Conservation (phyloP, 176 grass and related monocot species). For the Pharus latifolius region DNA sequence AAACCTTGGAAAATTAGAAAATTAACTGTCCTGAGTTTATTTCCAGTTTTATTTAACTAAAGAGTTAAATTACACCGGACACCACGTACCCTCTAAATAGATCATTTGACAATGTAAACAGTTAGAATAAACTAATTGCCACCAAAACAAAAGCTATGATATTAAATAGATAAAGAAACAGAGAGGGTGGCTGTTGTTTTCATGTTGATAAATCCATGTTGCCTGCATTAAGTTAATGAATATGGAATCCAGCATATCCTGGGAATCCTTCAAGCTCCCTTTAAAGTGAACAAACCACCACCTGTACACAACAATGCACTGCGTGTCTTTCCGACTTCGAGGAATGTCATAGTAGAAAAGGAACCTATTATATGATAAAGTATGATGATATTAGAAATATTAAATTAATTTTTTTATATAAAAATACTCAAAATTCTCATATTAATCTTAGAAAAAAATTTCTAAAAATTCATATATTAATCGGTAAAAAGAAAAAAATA, state of each 20-base stretch:
- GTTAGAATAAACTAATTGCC: not conserved
- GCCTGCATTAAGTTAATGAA: slow-evolving; percentile 10
- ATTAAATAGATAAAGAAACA: not conserved
- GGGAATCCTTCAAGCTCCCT: not conserved
- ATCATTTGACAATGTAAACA: not conserved
- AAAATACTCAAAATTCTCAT: too few species aligned
- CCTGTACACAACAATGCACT: not conserved
- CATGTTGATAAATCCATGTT: slow-evolving; percentile 4
- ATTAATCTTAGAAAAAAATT: too few species aligned
- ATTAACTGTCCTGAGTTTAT: not conserved
- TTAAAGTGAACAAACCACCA: not conserved
- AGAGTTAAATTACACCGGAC: not conserved
- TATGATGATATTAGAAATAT: too few species aligned
- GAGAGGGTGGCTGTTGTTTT: slow-evolving; percentile 12
- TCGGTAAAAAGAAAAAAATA: too few species aligned
- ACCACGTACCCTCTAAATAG: too few species aligned
- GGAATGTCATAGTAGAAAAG: too few species aligned
- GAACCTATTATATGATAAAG: too few species aligned
- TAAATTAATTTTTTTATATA: too few species aligned
- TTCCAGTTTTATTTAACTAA: too few species aligned
- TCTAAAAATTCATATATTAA: too few species aligned
- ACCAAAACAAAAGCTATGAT: not conserved
- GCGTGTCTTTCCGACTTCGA: too few species aligned
- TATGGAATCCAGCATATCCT: slow-evolving; percentile 16
- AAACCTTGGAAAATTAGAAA: not conserved